Percentiles rank a stretch among this genome's conserved stretches.
These are phyloP conservation scores for Hypoxylon perforatum DNA, from an alignment of 495 filamentous ascomycete species.

Conservation along the genomic window DNA sequence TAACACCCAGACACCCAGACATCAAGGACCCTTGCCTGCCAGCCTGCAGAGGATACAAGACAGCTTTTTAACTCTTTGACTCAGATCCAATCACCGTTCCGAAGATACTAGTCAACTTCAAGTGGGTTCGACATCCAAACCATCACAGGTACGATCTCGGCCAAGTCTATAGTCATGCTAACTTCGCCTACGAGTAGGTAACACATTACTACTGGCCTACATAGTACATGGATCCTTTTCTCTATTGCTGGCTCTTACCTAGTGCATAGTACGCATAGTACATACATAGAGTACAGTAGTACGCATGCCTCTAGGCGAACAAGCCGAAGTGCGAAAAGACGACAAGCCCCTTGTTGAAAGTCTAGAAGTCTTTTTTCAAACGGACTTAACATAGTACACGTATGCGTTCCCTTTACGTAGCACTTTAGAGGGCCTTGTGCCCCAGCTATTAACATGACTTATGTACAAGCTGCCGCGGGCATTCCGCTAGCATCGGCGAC, in stretches of 20 bases:
- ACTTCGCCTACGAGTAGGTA: conserved; percentile 7
- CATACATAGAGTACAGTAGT: too few species aligned
- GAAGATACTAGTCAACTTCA: conserved; percentile 28
- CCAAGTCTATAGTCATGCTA: conserved; percentile 26
- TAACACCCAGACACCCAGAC: neutral
- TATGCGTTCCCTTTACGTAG: conserved; percentile 1
- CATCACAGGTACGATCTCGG: conserved; percentile 42
- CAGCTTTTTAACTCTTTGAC: conserved; percentile 12
- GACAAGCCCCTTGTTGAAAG: neutral
- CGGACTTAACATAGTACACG: neutral
- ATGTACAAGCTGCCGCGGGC: too few species aligned
- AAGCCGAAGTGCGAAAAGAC: neutral
- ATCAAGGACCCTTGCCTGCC: conserved; percentile 12
- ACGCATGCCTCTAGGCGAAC: too few species aligned
- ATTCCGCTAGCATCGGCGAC: neutral
- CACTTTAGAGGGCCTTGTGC: neutral
- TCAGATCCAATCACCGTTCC: conserved; percentile 37
- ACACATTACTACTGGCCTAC: neutral
- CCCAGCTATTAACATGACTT: neutral
- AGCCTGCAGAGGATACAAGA: conserved; percentile 19
- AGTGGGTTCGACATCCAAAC: conserved; percentile 21
- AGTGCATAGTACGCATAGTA: too few species aligned
- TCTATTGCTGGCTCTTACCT: neutral
- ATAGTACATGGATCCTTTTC: conserved; percentile 2
- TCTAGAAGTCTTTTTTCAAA: neutral